A percentile compares a stretch with the other conserved stretches of the same genome.
Evolutionary conservation across 805 yeast species (phyloP).

Genomic region (Wickerhamomyces chambardii): DNA sequence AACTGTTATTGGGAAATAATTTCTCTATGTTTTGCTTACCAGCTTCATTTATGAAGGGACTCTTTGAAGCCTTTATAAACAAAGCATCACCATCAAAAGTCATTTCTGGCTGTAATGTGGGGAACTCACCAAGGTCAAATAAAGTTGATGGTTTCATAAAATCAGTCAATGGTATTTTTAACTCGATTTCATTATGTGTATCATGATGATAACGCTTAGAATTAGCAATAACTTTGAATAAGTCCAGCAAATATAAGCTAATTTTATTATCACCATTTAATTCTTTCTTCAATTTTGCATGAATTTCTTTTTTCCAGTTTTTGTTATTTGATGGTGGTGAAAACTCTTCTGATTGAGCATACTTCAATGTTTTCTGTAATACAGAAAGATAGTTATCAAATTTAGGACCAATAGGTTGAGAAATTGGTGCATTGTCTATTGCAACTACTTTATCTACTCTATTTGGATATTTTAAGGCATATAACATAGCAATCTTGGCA

Average conservation of each 20-base stretch:
- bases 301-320: not conserved
- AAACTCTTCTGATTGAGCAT: not conserved
- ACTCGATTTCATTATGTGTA: too few relatives aligned
- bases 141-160: constrained; percentile 5
- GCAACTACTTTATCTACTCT: constrained; percentile 31
- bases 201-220: too few relatives aligned
- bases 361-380: too few relatives aligned
- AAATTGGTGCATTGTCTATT: constrained; percentile 36
- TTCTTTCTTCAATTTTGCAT: constrained; percentile 2
- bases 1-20: constrained; percentile 15
- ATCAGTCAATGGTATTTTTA: constrained; percentile 17
- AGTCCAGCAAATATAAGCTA: constrained; percentile 9
- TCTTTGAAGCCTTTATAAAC: constrained; percentile 33
- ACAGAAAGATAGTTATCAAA: constrained; percentile 11
- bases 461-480: constrained; percentile 27
- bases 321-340: too few relatives aligned
- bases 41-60: constrained; percentile 29
- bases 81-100: constrained; percentile 14
- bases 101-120: constrained; percentile 1
- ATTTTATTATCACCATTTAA: constrained; percentile 2
- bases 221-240: constrained; percentile 8
- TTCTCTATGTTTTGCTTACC: constrained; percentile 10
- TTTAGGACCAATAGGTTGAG: constrained; percentile 20
- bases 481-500: constrained; percentile 44
- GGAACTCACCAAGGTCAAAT: constrained; percentile 19